Evolutionary conservation across 371 early-diverging fungal genomes (phyloP).

Genomic region (Zychaea mexicana): DNA sequence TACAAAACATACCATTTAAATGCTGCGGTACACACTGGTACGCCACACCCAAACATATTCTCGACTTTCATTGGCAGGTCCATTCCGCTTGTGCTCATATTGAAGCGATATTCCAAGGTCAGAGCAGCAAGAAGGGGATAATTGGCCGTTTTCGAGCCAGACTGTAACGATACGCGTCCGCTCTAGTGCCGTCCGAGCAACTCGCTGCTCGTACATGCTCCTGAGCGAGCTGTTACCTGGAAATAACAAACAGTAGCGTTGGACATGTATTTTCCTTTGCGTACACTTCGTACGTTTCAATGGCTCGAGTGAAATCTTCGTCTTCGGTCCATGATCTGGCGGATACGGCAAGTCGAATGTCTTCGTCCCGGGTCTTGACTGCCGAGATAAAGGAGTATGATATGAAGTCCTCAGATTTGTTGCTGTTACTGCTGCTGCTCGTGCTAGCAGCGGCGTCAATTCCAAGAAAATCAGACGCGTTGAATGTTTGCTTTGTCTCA

Average conservation of each 20-base stretch:
- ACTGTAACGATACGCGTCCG: slow-evolving; percentile 74
- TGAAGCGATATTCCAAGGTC: slow-evolving; percentile 94
- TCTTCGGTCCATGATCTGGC: slow-evolving; percentile 96
- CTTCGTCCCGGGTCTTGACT: slow-evolving; percentile 37
- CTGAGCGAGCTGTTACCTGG: slow-evolving; percentile 92
- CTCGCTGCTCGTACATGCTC: slow-evolving; percentile 64
- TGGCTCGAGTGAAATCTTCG: slow-evolving; percentile 88
- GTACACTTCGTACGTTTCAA: slow-evolving; percentile 55
- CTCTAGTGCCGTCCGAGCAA: slow-evolving; percentile 53
- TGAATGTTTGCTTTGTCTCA: slow-evolving; percentile 37
- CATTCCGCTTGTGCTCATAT: slow-evolving; percentile 88
- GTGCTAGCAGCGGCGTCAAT: neutral
- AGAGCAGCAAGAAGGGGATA: slow-evolving; percentile 85
- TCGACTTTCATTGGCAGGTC: slow-evolving; percentile 98
- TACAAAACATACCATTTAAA: slow-evolving; percentile 71
- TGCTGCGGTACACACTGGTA: slow-evolving; percentile 84
- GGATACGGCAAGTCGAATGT: slow-evolving; percentile 79
- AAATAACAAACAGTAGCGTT: slow-evolving; percentile 79
- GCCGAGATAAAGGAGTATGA: neutral
- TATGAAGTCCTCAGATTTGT: no score
- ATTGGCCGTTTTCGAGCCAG: slow-evolving; percentile 82
- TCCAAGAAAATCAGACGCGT: slow-evolving; percentile 28
- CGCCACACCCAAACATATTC: slow-evolving; percentile 96
- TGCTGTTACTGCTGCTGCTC: no score
- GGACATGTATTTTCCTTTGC: slow-evolving; percentile 51